These are phyloP conservation scores for Lepidium africanum DNA, from an alignment of 345 rosid genomes.

Conservation along the genomic window DNA sequence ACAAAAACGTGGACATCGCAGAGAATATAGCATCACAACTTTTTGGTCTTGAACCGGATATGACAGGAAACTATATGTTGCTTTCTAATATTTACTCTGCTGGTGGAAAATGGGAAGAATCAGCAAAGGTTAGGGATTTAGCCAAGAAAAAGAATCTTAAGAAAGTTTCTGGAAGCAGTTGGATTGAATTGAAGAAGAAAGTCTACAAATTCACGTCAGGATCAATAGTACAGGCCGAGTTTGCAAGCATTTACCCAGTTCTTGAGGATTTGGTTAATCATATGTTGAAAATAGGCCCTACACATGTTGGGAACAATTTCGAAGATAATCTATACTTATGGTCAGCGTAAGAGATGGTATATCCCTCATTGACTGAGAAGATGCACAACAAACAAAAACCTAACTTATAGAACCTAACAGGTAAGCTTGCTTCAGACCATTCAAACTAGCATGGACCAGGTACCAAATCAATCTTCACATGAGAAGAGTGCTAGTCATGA, in stretches of 20 bases:
- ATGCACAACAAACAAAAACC: not conserved
- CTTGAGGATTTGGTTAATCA: conserved; percentile 19
- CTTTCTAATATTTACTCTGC: conserved; percentile 64
- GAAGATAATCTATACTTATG: conserved; percentile 15
- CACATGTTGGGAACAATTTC: not conserved
- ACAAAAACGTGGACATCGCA: conserved; percentile 41
- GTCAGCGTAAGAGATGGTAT: conserved; percentile 1
- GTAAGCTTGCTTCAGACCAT: conserved; percentile 7
- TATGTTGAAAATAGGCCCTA: conserved; percentile 15
- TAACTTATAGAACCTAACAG: not conserved
- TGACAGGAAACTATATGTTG: conserved; percentile 50
- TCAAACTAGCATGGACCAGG: conserved; percentile 2
- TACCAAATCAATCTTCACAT: not conserved
- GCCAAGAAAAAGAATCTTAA: conserved; percentile 59
- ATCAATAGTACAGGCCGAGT: conserved; percentile 10
- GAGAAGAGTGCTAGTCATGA: not conserved
- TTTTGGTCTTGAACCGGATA: conserved; percentile 30
- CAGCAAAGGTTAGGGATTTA: conserved; percentile 51
- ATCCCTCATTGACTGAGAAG: not conserved
- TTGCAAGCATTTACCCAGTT: conserved; percentile 17
- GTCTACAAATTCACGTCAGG: conserved; percentile 47
- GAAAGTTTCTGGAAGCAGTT: conserved; percentile 67
- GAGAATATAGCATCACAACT: conserved; percentile 36
- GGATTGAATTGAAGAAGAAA: conserved; percentile 51
- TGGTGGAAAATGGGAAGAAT: conserved; percentile 61